Base-by-base conservation (phyloP, 2,329 filamentous ascomycete species). In the Colletotrichum filicis region DNA sequence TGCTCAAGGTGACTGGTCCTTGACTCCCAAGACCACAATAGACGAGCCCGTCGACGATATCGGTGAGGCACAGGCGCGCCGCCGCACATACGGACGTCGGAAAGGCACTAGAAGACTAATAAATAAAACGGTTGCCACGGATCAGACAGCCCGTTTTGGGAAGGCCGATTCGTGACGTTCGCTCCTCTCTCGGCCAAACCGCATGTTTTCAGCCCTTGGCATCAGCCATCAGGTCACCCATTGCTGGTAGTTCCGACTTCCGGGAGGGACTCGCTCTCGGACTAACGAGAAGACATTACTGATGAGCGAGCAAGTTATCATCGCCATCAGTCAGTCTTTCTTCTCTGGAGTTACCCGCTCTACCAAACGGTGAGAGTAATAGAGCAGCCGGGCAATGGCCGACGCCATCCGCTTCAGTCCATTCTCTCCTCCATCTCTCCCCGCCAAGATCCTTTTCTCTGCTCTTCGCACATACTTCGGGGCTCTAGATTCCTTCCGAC, bases 161-260 rank as follows among this genome's bases (percentile, higher is more conserved):
- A 71, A 71, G 68, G 62, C 68, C 24, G 55, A 46, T 8, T 22
- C 55, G 68, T 62, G 30, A 55, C 59, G 4, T 12, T 28, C 52
- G 32, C 32, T 19, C 53, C 55, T 70, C 62, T 56, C 19, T 46
- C 67, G 67, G 60, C 37, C 12, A 55, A 60, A 49, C 32, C 61
- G 61, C 62, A 56, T 71, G 61, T 35, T 71, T 56, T 30, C 55
- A 60, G 56, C 62, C 32, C 68, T 71, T 66, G 62, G 68, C 62
- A 66, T 71, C 68, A 71, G 68, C 26, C 42, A 46, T 46, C 42
- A 46, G 42, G 42, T 46, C 42, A 46, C 42, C 42, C 42, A 6
- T 71, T 63, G 66, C 68, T 32, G 32, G 28, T 8, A 35, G 60
- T 26, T 55, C 62, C 55, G 56, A 46, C 26, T 58, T 58, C 19